Evolutionary conservation across 768 basidiomycete species (phyloP).

Genomic region (Auricularia auricula-judae): DNA sequence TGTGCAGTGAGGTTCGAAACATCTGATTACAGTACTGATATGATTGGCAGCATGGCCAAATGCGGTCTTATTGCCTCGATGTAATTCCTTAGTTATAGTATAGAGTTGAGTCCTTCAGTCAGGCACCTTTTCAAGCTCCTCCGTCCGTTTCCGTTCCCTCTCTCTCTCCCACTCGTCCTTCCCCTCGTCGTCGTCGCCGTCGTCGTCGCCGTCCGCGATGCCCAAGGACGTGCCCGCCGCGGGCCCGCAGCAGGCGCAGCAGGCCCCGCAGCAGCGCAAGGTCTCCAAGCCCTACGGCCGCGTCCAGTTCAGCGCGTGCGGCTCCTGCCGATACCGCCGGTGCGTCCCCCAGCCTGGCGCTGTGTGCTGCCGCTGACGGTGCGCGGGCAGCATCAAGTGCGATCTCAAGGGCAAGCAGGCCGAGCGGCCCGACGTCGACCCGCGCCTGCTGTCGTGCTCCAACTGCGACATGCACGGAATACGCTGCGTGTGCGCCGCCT

Average conservation of each 20-base stretch:
- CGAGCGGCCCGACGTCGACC: constrained; percentile 36
- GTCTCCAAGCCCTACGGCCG: neutral
- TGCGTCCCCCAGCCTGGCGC: constrained; percentile 18
- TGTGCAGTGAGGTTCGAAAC: neutral
- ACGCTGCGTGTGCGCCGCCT: constrained; percentile 76
- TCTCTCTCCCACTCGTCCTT: neutral
- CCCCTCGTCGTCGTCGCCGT: neutral
- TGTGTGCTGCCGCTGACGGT: neutral
- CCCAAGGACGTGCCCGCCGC: neutral
- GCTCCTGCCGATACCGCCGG: constrained; percentile 86
- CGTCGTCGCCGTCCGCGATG: neutral
- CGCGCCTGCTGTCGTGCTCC: constrained; percentile 53
- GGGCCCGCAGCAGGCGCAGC: neutral
- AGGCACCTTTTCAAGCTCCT: neutral
- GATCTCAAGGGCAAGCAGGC: constrained; percentile 63
- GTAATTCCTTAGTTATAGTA: neutral
- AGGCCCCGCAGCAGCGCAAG: neutral
- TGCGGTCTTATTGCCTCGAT: neutral
- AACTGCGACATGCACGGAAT: constrained; percentile 84
- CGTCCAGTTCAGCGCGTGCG: constrained; percentile 80
- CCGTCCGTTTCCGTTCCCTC: neutral
- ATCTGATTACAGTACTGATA: neutral
- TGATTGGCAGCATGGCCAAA: neutral
- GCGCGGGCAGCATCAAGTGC: constrained; percentile 63
- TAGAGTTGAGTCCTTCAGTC: neutral